Evolutionary conservation across 257 asterid genomes (phyloP).

Genomic region (Gynochthodes officinalis): DNA sequence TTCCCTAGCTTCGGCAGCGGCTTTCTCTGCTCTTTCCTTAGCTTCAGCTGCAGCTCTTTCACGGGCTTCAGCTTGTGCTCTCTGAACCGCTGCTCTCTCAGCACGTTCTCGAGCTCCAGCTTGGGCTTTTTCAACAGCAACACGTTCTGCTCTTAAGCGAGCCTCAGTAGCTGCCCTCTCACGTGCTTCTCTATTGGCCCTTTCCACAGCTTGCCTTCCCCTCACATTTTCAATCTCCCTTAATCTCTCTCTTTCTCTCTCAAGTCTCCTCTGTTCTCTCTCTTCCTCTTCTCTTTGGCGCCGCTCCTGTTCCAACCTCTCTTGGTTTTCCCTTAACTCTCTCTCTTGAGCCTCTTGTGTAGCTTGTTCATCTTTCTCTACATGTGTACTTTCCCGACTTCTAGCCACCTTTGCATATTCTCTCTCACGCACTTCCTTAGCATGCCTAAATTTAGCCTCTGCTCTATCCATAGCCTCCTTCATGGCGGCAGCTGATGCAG

Average conservation of each 20-base stretch:
- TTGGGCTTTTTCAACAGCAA: conserved; percentile 69
- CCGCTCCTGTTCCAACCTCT: conserved; percentile 65
- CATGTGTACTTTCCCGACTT: conserved; percentile 52
- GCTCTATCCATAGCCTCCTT: conserved; percentile 99
- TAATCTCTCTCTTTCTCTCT: conserved; percentile 70
- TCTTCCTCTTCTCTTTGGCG: conserved; percentile 79
- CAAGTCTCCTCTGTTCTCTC: conserved; percentile 73
- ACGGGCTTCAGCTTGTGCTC: conserved; percentile 95
- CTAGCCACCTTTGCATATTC: conserved; percentile 78
- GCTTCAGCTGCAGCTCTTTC: conserved; percentile 98
- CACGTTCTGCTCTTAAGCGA: conserved; percentile 66
- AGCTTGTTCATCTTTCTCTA: conserved; percentile 55
- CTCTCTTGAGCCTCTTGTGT: conserved; percentile 47
- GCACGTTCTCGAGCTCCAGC: conserved; percentile 87
- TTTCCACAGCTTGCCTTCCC: conserved; percentile 85
- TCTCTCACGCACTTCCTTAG: conserved; percentile 96
- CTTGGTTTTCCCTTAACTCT: conserved; percentile 69
- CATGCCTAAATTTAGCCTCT: conserved; percentile 92
- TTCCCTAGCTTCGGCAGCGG: conserved; percentile 84
- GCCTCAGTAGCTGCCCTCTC: conserved; percentile 84
- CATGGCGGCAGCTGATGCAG: conserved; percentile 98
- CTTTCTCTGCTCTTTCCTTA: conserved; percentile 77
- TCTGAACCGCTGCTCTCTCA: conserved; percentile 90
- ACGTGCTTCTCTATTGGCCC: conserved; percentile 97
- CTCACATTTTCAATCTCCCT: conserved; percentile 69